Evolutionary conservation across 441 rosid species (phyloP).

Genomic region (Melastoma candidum): DNA sequence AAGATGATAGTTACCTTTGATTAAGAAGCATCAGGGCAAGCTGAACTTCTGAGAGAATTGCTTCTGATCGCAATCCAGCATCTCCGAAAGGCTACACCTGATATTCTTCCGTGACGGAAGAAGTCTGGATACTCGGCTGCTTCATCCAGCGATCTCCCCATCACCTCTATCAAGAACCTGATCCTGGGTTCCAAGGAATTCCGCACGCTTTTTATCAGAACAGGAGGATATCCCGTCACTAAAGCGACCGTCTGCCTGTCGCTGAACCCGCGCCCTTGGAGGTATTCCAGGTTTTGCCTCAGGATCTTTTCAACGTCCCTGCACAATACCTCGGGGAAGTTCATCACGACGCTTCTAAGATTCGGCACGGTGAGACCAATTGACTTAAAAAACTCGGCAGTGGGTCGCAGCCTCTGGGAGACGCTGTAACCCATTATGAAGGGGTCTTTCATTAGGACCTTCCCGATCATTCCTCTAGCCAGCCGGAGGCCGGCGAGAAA

Average conservation of each 20-base stretch:
- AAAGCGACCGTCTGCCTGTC: constrained; percentile 52
- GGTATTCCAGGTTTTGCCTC: constrained; percentile 45
- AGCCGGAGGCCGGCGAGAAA: constrained; percentile 74
- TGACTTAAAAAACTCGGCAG: constrained; percentile 58
- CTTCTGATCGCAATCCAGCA: constrained; percentile 76
- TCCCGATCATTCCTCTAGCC: constrained; percentile 58
- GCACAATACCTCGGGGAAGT: constrained; percentile 70
- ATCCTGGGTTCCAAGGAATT: constrained; percentile 83
- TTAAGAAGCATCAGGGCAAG: constrained; percentile 17
- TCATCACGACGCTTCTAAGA: constrained; percentile 50
- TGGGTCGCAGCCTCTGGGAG: constrained; percentile 67
- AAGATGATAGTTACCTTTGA: too few species aligned
- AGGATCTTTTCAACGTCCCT: constrained; percentile 66
- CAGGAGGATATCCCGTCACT: constrained; percentile 70
- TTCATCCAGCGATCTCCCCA: constrained; percentile 74
- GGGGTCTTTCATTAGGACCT: constrained; percentile 63
- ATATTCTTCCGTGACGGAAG: constrained; percentile 57
- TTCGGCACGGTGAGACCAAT: constrained; percentile 43
- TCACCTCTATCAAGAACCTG: constrained; percentile 64
- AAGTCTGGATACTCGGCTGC: constrained; percentile 66
- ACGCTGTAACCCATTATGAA: constrained; percentile 88
- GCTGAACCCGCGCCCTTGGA: constrained; percentile 52
- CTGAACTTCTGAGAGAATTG: constrained; percentile 60
- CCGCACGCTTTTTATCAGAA: constrained; percentile 68
- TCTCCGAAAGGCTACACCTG: constrained; percentile 71